phyloP scores from a whole-genome alignment of 2,329 filamentous ascomycete species.

The Piedraia hortae region DNA sequence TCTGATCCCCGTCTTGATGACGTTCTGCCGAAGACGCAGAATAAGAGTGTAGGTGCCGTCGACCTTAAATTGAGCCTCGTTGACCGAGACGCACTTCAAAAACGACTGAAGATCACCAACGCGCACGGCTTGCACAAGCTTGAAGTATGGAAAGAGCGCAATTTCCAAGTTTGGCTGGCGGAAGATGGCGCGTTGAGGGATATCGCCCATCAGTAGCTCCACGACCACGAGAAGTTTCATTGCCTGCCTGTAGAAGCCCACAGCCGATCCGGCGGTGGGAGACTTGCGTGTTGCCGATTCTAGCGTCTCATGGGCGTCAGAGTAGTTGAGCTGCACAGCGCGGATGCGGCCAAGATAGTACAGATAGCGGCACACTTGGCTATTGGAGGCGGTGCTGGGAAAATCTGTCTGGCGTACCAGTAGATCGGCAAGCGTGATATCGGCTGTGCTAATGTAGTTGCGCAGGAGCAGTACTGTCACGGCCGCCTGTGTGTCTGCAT shows the following conservation, averaged over 20 bases:
- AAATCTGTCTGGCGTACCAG: constrained; percentile 91
- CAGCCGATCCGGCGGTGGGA: constrained; percentile 63
- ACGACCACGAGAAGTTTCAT: constrained; percentile 93
- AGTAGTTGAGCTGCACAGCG: constrained; percentile 88
- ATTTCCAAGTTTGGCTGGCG: constrained; percentile 67
- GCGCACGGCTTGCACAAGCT: constrained; percentile 80
- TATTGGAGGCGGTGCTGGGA: constrained; percentile 80
- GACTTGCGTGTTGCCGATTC: constrained; percentile 86
- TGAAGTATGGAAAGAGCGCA: constrained; percentile 73
- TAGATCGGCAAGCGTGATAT: constrained; percentile 88
- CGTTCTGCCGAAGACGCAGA: constrained; percentile 81
- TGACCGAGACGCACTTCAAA: constrained; percentile 54
- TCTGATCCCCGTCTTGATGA: constrained; percentile 96
- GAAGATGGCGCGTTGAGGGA: constrained; percentile 85
- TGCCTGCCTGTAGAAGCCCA: constrained; percentile 84
- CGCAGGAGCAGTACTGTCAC: constrained; percentile 85
- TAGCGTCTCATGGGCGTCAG: constrained; percentile 83
- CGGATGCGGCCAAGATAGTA: constrained; percentile 95
- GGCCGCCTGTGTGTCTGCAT: constrained; percentile 87
- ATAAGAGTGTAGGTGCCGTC: constrained; percentile 92
- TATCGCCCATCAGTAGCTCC: constrained; percentile 93
- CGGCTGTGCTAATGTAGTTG: constrained; percentile 85
- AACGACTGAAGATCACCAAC: constrained; percentile 93
- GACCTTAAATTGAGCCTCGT: constrained; percentile 63
- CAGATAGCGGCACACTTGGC: constrained; percentile 87